Percentiles rank a stretch among this genome's conserved stretches.
Evolutionary conservation across 1,139 yeast genomes (phyloP).

Genomic region (Taiozyma sp.): DNA sequence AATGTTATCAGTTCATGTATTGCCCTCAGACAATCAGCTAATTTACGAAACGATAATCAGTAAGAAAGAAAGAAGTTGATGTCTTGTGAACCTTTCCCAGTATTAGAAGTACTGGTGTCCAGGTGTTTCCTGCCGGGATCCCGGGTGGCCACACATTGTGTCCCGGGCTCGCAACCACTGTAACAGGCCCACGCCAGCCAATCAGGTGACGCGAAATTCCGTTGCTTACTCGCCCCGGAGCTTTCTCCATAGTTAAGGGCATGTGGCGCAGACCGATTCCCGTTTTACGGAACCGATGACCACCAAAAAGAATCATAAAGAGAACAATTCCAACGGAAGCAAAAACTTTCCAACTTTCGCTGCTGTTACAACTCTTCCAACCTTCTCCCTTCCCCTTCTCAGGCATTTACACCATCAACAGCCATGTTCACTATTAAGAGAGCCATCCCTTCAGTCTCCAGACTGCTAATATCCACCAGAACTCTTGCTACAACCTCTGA

Average conservation of each 20-base stretch:
- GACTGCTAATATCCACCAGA: constrained; percentile 9
- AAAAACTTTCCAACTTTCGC: neutral
- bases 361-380: no score
- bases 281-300: constrained; percentile 24
- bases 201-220: constrained; percentile 11
- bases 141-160: no score
- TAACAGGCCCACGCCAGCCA: constrained; percentile 7
- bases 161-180: no score
- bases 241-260: constrained; percentile 5
- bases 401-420: neutral
- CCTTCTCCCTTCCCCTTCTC: no score
- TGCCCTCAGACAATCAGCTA: no score
- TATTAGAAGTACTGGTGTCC: no score
- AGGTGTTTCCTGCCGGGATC: no score
- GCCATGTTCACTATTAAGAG: constrained; percentile 11
- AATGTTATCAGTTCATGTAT: no score
- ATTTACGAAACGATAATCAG: no score
- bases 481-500: constrained; percentile 22
- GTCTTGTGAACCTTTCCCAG: no score
- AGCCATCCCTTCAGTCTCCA: constrained; percentile 6
- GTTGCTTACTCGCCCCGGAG: constrained; percentile 23
- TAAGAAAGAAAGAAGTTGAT: no score
- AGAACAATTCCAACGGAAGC: neutral
- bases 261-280: constrained; percentile 16
- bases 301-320: constrained; percentile 2